Evolutionary conservation across 768 basidiomycete species (phyloP), one percentile per base, ranked within the genome.

Genomic region (Boletus reticulatus): DNA sequence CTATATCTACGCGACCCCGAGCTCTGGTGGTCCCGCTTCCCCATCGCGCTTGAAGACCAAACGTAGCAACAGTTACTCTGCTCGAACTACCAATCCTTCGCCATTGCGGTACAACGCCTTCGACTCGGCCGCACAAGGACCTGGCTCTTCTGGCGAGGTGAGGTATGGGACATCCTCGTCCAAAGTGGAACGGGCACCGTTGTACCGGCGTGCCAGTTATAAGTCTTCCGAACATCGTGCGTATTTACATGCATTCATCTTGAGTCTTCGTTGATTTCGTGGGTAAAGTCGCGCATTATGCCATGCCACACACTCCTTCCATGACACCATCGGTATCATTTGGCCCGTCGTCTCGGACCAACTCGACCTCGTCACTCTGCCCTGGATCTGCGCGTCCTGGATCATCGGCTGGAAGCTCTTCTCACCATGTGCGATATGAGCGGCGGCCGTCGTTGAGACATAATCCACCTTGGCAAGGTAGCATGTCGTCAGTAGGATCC

Each of bases 351-450:
- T 79, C 79, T 42, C 77, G 78, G 20, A 79, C 81, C n/a, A 76
- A 76, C 51, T 82, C 81, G 6, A 79, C 72, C 57, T 79, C 79
- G 11, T 84, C 83, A 1, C 61, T 81, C 34, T 72, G 68, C 49
- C 78, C 73, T 37, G 73, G 73, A 22, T 75, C 74, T 38, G 69
- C 71, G 11, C 72, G 71, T 7, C 70, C 71, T 60, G 72, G 69
- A 54, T 76, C 73, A 39, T 73, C 71, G 39, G 73, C 56, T 43
- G 67, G 78, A 9, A 80, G 72, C 59, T 77, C 75, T 31, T 68
- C 69, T 6, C 76, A 76, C 36, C 72, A 76, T 32, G 62, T 67
- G 38, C 66, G 72, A 27, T 67, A 73, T 37, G 78, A 78, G 9
- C 69, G 70, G 31, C 76, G 79, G 38, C 79, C 84, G 4, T 75